Evolutionary conservation across 768 basidiomycete species (phyloP), one percentile per base, ranked within the genome.

Genomic region (Psilocybe azurescens): DNA sequence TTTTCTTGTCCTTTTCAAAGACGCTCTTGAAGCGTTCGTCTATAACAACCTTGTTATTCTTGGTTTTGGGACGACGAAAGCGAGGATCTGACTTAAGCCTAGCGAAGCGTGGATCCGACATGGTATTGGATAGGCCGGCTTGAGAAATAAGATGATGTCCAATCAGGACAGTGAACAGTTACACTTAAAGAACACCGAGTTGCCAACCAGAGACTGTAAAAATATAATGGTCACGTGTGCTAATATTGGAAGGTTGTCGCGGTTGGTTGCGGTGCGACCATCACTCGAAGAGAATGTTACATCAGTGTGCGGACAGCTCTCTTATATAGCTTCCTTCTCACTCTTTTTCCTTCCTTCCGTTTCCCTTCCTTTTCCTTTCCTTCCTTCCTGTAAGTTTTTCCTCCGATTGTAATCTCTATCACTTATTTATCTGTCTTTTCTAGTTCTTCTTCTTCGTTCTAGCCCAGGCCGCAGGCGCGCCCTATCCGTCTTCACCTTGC

Each of bases 1-100:
- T 81, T 65, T 72, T 78, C 60, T 81, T 80, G 58, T 74, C 78
- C 56, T 80, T 77, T 13, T 80, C 76, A 48, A 98, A 86, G 18
- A 97, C 83, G 58, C 82, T 78, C 74, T 90, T 93, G 83, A 99
- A 99, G 24, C 97, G 89, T 10, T 95, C 89, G 73, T 99, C 97
- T 39, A 98, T 85, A 56, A 91, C 85, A 56, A 97, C 89, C 75
- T 95, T 97, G 65, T 86, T 79, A 60, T 87, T 79, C 38, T 89
- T 86, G 75, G 89, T 93, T 73, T 88, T 92, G 2, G 93, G 91
- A 33, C 86, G 84, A 28, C 95, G 83, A 79, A 99, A 99, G 53
- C 97, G 88, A 50, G 97, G 97, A 73, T 99, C 97, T 13, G 94
- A 88, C 72, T 87, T 89, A 58, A 98, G 81, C 56, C 92, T 82